Evolutionary conservation across 768 basidiomycete species (phyloP).

Genomic region (Leucosporidium yakuticum): DNA sequence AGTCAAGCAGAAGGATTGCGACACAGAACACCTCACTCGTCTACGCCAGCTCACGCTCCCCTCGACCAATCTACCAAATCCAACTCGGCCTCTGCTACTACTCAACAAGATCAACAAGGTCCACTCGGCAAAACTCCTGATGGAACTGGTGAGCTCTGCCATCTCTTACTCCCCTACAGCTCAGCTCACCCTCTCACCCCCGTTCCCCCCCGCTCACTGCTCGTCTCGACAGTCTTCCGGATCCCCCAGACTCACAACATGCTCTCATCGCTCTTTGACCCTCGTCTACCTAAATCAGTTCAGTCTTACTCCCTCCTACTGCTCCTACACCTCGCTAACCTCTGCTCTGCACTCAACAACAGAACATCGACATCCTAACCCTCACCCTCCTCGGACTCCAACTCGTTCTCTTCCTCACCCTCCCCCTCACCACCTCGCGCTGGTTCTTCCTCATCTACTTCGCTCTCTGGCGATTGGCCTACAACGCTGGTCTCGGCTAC

Average conservation of each 20-base stretch:
- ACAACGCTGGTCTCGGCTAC: slow-evolving; percentile 90
- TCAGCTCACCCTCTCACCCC: no score
- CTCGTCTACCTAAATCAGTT: slow-evolving; percentile 67
- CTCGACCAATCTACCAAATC: no score
- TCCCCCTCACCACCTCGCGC: slow-evolving; percentile 56
- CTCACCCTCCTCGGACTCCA: slow-evolving; percentile 72
- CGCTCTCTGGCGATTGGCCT: slow-evolving; percentile 83
- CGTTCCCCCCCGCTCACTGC: background rate
- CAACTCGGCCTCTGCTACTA: no score
- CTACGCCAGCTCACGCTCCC: no score
- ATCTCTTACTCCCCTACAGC: no score
- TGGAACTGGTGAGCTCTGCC: slow-evolving; percentile 16
- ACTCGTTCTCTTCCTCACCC: slow-evolving; percentile 59
- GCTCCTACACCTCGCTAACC: slow-evolving; percentile 30
- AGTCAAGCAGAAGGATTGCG: no score
- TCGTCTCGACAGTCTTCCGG: slow-evolving; percentile 63
- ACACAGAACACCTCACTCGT: no score
- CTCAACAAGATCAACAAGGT: no score
- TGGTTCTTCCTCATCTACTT: slow-evolving; percentile 84
- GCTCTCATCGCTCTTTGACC: slow-evolving; percentile 75
- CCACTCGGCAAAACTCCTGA: slow-evolving; percentile 75
- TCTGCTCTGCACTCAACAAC: slow-evolving; percentile 1
- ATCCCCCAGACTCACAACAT: slow-evolving; percentile 91
- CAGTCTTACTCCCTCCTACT: slow-evolving; percentile 39
- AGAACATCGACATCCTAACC: slow-evolving; percentile 76